Conservation (phyloP, 2,329 filamentous ascomycete genomes). For the Verticillium klebahnii region DNA sequence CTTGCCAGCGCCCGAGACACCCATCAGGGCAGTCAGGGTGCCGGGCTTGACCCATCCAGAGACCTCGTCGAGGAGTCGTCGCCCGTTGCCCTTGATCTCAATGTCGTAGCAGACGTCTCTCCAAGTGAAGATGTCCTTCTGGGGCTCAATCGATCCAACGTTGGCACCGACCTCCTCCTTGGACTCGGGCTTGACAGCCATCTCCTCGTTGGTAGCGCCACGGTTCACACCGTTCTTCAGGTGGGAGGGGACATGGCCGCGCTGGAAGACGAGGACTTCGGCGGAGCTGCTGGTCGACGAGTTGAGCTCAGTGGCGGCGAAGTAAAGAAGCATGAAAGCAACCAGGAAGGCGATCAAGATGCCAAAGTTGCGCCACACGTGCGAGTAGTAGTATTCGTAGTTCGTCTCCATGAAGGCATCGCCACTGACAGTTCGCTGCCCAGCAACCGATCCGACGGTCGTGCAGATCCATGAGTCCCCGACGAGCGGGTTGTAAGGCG, state of each 20-base stretch:
- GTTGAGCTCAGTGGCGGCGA: constrained; percentile 60
- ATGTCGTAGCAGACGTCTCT: constrained; percentile 66
- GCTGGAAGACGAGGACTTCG: constrained; percentile 64
- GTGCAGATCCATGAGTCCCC: constrained; percentile 49
- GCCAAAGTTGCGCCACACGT: constrained; percentile 66
- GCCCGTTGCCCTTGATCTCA: constrained; percentile 66
- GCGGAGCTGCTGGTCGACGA: constrained; percentile 58
- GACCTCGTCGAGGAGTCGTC: constrained; percentile 73
- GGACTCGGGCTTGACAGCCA: constrained; percentile 45
- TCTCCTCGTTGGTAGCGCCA: constrained; percentile 23
- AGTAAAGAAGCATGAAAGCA: constrained; percentile 60
- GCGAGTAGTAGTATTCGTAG: constrained; percentile 51
- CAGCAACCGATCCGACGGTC: constrained; percentile 49
- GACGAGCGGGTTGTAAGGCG: constrained; percentile 36
- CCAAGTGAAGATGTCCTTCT: constrained; percentile 70
- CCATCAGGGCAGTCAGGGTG: constrained; percentile 75
- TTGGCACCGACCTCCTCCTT: constrained; percentile 39
- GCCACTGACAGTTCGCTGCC: constrained; percentile 50
- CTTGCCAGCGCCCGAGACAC: constrained; percentile 46
- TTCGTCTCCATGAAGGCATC: constrained; percentile 54
- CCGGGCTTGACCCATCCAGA: constrained; percentile 89
- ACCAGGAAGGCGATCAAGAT: constrained; percentile 62
- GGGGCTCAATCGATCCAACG: constrained; percentile 30
- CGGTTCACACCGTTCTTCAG: constrained; percentile 25
- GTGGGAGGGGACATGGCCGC: constrained; percentile 44